These are phyloP conservation scores for Tubosaeta sp. DNA, from an alignment of 768 basidiomycete genomes.

Conservation along the genomic window DNA sequence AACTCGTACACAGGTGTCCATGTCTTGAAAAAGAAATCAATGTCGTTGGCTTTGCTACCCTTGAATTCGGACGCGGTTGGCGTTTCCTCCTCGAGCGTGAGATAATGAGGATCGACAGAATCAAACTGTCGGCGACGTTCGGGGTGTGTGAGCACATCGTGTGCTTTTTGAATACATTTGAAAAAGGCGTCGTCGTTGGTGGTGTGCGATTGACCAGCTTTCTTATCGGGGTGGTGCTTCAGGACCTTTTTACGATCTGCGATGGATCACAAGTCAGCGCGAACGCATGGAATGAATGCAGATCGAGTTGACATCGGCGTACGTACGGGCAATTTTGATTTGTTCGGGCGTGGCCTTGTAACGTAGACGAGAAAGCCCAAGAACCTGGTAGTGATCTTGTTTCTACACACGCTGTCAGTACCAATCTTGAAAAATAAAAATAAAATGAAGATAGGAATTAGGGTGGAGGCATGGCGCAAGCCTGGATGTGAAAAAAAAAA, in stretches of 20 bases:
- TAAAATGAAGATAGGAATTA: background rate
- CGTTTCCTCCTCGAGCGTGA: slow-evolving; percentile 71
- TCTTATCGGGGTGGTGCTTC: slow-evolving; percentile 98
- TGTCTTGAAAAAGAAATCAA: slow-evolving; percentile 63
- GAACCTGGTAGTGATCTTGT: slow-evolving; percentile 98
- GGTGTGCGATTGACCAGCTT: slow-evolving; percentile 69
- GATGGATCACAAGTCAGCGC: background rate
- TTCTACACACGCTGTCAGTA: slow-evolving; percentile 47
- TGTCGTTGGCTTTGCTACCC: slow-evolving; percentile 37
- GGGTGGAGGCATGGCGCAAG: background rate
- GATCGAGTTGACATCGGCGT: background rate
- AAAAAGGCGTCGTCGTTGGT: slow-evolving; percentile 98
- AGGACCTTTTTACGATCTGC: slow-evolving; percentile 99
- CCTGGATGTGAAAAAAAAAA: background rate
- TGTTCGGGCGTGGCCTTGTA: slow-evolving; percentile 85
- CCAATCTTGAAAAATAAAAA: background rate
- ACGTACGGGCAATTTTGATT: slow-evolving; percentile 94
- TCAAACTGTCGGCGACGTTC: slow-evolving; percentile 95
- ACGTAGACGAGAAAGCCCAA: slow-evolving; percentile 88
- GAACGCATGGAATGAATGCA: slow-evolving; percentile 1
- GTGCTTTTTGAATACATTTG: slow-evolving; percentile 99
- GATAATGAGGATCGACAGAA: slow-evolving; percentile 81
- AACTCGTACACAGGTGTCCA: slow-evolving; percentile 84
- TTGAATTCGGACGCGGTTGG: slow-evolving; percentile 65
- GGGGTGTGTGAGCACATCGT: slow-evolving; percentile 82